These are phyloP conservation scores for Penicillium ochrochloron DNA, from an alignment of 495 filamentous ascomycete genomes.

Conservation along the genomic window DNA sequence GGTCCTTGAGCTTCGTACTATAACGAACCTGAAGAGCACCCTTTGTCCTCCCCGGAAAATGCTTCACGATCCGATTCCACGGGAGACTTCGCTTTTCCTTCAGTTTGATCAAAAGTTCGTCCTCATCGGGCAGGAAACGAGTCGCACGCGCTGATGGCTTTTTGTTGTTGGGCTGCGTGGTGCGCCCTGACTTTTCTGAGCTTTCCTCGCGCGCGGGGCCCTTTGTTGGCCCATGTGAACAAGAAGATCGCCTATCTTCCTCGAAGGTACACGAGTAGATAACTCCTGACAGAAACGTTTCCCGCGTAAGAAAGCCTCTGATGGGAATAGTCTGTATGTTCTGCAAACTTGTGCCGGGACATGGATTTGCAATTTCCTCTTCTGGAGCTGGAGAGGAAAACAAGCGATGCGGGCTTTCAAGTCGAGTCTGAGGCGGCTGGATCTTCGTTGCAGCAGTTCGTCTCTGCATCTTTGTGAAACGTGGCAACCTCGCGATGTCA, in stretches of 20 bases:
- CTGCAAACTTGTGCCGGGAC: not conserved
- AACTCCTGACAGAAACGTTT: conserved; percentile 5
- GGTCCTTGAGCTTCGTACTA: too few relatives aligned
- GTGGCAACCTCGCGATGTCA: not conserved
- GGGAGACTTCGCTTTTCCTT: conserved; percentile 8
- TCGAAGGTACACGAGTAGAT: conserved; percentile 6
- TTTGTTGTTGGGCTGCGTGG: not conserved
- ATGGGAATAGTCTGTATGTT: conserved; percentile 3
- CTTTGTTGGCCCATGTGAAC: not conserved
- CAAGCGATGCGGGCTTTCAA: not conserved
- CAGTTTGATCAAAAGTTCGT: not conserved
- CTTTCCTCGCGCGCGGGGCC: not conserved
- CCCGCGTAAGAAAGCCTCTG: conserved; percentile 2
- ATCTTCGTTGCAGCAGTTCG: conserved; percentile 1
- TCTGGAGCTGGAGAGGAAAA: not conserved
- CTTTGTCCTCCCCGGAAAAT: conserved; percentile 3
- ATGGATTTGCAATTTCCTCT: not conserved
- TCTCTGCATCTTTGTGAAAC: not conserved
- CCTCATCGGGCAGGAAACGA: not conserved
- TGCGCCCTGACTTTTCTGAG: not conserved
- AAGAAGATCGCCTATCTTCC: not conserved
- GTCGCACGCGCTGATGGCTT: not conserved
- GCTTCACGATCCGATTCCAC: not conserved
- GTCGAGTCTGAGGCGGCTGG: not conserved
- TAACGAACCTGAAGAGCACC: too few relatives aligned